These are phyloP conservation scores for Trypanosomatidae sp. DNA, from an alignment of 208 protist genomes.

Conservation along the genomic window DNA sequence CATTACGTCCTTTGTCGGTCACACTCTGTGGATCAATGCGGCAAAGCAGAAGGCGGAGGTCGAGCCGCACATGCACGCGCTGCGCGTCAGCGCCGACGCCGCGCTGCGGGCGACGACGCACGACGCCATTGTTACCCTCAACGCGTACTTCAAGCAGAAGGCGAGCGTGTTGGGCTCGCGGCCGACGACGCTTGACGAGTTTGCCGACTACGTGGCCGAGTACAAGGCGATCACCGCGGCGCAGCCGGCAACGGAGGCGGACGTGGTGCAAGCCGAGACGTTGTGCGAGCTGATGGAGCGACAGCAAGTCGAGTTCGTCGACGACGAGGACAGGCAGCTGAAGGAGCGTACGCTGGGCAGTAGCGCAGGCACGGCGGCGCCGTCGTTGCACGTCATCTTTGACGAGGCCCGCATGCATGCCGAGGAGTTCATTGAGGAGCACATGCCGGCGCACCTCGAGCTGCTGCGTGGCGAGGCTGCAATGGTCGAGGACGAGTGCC, in stretches of 20 bases:
- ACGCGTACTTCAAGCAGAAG: slow-evolving; percentile 82
- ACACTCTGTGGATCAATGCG: slow-evolving; percentile 86
- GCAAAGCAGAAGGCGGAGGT: slow-evolving; percentile 81
- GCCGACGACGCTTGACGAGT: slow-evolving; percentile 44
- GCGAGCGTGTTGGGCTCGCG: slow-evolving; percentile 72
- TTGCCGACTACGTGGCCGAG: slow-evolving; percentile 75
- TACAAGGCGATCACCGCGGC: slow-evolving; percentile 70
- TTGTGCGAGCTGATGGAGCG: slow-evolving; percentile 87
- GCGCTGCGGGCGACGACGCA: slow-evolving; percentile 60
- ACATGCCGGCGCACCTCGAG: slow-evolving; percentile 56
- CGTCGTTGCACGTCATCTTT: slow-evolving; percentile 72
- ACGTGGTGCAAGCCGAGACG: slow-evolving; percentile 67
- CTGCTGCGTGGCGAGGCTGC: slow-evolving; percentile 52
- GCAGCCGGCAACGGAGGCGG: slow-evolving; percentile 28
- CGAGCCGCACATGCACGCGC: slow-evolving; percentile 64
- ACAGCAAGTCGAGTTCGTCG: slow-evolving; percentile 76
- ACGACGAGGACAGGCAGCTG: slow-evolving; percentile 84
- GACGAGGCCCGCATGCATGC: slow-evolving; percentile 73
- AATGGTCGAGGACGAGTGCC: slow-evolving; percentile 80
- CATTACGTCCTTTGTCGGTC: slow-evolving; percentile 78
- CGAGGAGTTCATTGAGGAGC: slow-evolving; percentile 83
- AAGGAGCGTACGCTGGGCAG: slow-evolving; percentile 81
- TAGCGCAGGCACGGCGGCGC: slow-evolving; percentile 16
- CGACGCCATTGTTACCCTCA: slow-evolving; percentile 44
- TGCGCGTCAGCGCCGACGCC: slow-evolving; percentile 57